Evolutionary conservation across 2,329 filamentous ascomycete species (phyloP).

Genomic region (Pyricularia sp.): DNA sequence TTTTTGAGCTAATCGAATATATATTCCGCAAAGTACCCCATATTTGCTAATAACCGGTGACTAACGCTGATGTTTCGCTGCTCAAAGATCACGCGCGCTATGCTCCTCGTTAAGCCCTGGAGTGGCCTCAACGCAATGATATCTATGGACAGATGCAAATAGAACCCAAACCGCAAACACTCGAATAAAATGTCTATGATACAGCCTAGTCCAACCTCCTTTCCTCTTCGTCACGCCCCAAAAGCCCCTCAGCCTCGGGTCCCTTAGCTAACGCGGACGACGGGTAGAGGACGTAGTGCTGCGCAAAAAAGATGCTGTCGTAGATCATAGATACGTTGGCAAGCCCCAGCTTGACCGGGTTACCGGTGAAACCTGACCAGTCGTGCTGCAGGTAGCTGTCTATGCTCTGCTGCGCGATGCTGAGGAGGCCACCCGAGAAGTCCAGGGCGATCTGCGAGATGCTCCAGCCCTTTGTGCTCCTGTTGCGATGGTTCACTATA

Average conservation of each 20-base stretch:
- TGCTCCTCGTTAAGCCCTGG: not conserved
- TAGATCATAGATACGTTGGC: constrained; percentile 79
- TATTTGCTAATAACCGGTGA: not conserved
- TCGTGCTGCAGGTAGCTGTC: constrained; percentile 76
- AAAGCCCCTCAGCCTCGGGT: constrained; percentile 17
- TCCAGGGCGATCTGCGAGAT: constrained; percentile 78
- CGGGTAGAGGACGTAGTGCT: constrained; percentile 75
- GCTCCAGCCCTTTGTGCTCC: constrained; percentile 78
- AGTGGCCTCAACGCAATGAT: not conserved
- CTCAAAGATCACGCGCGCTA: not conserved
- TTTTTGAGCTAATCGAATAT: not conserved
- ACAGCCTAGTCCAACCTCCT: constrained; percentile 18
- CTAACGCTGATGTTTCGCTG: not conserved
- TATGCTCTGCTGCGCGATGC: constrained; percentile 66
- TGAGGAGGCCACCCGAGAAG: constrained; percentile 67
- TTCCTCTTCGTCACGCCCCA: constrained; percentile 18
- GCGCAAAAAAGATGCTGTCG: constrained; percentile 71
- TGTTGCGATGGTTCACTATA: constrained; percentile 68
- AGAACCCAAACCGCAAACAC: not conserved
- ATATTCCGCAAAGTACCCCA: not conserved
- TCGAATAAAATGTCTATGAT: not conserved
- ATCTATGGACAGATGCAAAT: not conserved
- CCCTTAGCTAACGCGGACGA: constrained; percentile 15
- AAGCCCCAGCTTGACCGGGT: constrained; percentile 79
- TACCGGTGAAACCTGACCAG: constrained; percentile 84